A percentile compares a stretch with the other conserved stretches of the same genome.
Evolutionary conservation across 257 asterid species (phyloP).

Genomic region (Haberlea rhodopensis): DNA sequence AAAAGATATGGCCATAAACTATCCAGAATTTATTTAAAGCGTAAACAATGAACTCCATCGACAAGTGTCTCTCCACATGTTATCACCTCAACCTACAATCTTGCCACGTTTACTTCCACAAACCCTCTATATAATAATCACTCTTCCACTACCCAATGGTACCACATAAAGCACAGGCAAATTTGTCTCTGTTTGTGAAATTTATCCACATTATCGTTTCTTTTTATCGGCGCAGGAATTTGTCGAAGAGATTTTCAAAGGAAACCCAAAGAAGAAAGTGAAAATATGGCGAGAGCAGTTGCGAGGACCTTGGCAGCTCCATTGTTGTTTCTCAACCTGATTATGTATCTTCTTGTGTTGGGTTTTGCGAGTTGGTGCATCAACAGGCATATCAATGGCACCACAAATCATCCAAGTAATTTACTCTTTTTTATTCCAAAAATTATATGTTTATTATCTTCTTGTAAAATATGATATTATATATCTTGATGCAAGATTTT

Average conservation of each 20-base stretch:
- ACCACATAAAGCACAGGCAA: background rate
- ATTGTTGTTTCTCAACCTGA: conserved; percentile 43
- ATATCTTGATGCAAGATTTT: background rate
- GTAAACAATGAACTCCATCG: background rate
- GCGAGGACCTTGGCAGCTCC: conserved; percentile 48
- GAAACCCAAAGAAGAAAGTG: background rate
- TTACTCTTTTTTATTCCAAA: too few relatives aligned
- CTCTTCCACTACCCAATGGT: background rate
- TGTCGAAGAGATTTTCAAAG: background rate
- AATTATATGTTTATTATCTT: too few relatives aligned
- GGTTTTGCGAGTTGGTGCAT: conserved; percentile 60
- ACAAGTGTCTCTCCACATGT: conserved; percentile 34
- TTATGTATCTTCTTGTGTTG: conserved; percentile 41
- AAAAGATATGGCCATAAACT: background rate
- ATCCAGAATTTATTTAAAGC: too few relatives aligned
- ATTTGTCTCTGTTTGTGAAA: background rate
- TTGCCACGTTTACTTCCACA: conserved; percentile 21
- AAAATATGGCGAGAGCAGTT: conserved; percentile 42
- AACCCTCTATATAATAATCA: conserved; percentile 1
- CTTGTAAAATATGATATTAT: too few relatives aligned
- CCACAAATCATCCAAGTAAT: conserved; percentile 48
- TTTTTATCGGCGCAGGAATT: background rate
- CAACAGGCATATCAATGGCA: conserved; percentile 44
- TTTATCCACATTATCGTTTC: too few relatives aligned
- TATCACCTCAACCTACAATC: background rate